phyloP scores from a whole-genome alignment of 1,284 basidiomycete species.

The Hypsizygus ulmarius region DNA sequence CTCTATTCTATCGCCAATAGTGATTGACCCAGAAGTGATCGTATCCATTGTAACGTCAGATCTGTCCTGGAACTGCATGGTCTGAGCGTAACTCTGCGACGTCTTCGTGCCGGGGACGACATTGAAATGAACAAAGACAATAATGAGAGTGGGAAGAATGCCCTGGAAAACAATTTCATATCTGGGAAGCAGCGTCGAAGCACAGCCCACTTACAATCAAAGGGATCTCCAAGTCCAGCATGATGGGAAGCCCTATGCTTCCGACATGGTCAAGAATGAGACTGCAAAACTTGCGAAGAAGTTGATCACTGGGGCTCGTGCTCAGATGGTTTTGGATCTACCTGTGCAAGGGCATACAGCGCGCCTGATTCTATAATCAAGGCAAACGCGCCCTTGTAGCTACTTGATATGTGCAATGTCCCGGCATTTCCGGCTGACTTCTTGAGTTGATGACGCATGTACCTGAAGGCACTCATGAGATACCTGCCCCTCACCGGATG shows the following conservation, averaged over 20 bases:
- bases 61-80: not conserved
- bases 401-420: not conserved
- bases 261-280: conserved; percentile 15
- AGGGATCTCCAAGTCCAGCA: conserved; percentile 19
- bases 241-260: conserved; percentile 12
- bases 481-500: not conserved
- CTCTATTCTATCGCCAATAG: not conserved
- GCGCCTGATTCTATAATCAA: conserved; percentile 18
- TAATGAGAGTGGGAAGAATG: conserved; percentile 21
- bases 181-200: not conserved
- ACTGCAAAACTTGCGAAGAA: conserved; percentile 5
- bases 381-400: conserved; percentile 12
- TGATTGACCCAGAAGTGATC: not conserved
- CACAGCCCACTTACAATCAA: conserved; percentile 13
- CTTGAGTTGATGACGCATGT: conserved; percentile 6
- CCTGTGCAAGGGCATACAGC: conserved; percentile 15
- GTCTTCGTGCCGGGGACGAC: conserved; percentile 12
- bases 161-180: conserved; percentile 9
- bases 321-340: not conserved
- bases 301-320: not conserved
- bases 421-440: not conserved
- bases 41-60: conserved; percentile 3
- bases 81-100: not conserved
- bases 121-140: conserved; percentile 19
- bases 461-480: conserved; percentile 1